Conservation (phyloP, 169 alveolate genomes). For the Amoebophrya sp. region DNA sequence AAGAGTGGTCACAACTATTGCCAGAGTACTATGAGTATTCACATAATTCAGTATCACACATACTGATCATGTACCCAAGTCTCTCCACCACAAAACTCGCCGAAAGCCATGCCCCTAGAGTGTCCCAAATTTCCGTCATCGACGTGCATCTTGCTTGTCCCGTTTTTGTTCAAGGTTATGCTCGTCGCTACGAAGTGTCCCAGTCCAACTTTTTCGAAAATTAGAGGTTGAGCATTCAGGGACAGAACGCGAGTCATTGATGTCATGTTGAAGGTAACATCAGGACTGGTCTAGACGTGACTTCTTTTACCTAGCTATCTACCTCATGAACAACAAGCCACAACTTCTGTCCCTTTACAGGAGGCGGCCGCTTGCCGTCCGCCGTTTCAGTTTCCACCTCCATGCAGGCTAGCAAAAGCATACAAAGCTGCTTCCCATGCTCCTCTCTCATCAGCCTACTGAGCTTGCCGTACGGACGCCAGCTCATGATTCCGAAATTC, state of each 20-base stretch:
- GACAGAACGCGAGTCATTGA: too few species aligned
- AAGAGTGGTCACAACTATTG: too few species aligned
- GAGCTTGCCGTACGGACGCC: background rate
- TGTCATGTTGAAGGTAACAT: too few species aligned
- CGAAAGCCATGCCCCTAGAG: background rate
- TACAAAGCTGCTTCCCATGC: background rate
- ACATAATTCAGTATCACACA: too few species aligned
- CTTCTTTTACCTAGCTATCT: too few species aligned
- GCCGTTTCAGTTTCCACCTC: background rate
- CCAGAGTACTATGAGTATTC: too few species aligned
- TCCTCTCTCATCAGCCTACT: background rate
- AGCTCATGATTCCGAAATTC: background rate
- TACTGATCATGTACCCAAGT: too few species aligned
- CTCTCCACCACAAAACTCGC: background rate
- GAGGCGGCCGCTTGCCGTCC: background rate
- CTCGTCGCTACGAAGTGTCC: background rate
- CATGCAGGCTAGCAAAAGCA: background rate
- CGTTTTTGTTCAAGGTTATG: background rate
- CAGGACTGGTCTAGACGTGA: too few species aligned
- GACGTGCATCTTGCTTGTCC: background rate
- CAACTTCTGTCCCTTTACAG: too few species aligned
- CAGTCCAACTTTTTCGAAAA: too few species aligned
- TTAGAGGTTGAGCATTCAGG: too few species aligned
- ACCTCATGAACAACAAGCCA: too few species aligned
- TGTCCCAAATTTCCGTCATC: background rate